Base-by-base conservation (phyloP, 2,329 filamentous ascomycete species). In the Colletotrichum sp. region DNA sequence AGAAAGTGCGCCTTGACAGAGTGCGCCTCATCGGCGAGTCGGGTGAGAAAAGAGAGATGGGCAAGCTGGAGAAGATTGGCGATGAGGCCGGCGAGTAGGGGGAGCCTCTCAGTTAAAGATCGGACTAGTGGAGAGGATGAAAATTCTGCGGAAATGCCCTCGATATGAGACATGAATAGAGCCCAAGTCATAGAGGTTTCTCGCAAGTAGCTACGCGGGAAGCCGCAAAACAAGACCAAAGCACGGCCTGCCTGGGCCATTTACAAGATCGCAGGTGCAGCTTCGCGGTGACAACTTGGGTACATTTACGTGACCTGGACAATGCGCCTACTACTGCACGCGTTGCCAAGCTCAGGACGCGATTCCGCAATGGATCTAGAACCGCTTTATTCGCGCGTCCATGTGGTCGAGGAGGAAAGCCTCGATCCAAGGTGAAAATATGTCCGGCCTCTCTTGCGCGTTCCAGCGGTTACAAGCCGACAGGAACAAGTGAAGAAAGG, bases 11-110 rank as follows among this genome's bases (percentile, higher is more conserved):
- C 72, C 85, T 99, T 65, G 95, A 97, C 85, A 90, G 95, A 67
- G 85, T 97, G 78, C 90, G 92, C 79, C 88, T 98, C 71, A 93
- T 98, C 81, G 97, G 97, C 34, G 96, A 98, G 85, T 91, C 92
- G 18, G 96, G 97, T 16, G 93, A 98, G 88, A 98, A 97, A 90
- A 91, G 96, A 76, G 94, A 97, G 73, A 95, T 96, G 91, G 96
- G 96, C 79, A 98, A 97, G 89, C 87, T 99, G 78, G 95, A 98
- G 89, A 98, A 98, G 92, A 91, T 98, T 82, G 95, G 93, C 16
- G 94, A 97, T 79, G 93, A 95, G 82, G 84, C 87, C 32, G 92
- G 92, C 69, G 90, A 93, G 83, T 92, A 86, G 83, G 66, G 55
- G 34, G 43, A 6, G 67, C 8, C 13, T 26, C 28, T 30, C 24